phyloP scores from a whole-genome alignment of 1,139 yeast species.

The Blastobotrys capitulatus region DNA sequence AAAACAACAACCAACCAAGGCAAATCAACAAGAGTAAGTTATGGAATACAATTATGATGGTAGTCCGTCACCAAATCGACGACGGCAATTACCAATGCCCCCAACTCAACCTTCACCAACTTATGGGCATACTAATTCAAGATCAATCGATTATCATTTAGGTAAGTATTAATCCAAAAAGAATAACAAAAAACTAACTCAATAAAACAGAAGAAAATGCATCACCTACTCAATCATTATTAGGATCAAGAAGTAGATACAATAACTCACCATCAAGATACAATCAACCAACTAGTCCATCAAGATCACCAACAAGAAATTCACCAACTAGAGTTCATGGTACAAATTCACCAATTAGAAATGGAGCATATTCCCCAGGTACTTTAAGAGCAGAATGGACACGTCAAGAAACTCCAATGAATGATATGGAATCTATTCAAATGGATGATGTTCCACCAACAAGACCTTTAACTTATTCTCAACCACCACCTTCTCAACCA shows the following conservation, averaged over 20 bases:
- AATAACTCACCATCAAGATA: conserved; percentile 7
- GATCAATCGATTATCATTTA: conserved; percentile 9
- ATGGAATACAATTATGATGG: conserved; percentile 4
- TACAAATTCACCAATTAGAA: conserved; percentile 9
- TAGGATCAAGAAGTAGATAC: conserved; percentile 21
- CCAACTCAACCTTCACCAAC: conserved; percentile 11
- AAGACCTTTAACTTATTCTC: background rate
- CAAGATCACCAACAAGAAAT: conserved; percentile 8
- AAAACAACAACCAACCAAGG: background rate
- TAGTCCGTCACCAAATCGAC: conserved; percentile 8
- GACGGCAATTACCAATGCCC: conserved; percentile 14
- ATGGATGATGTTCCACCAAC: conserved; percentile 16
- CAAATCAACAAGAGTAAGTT: background rate
- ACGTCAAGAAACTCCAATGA: conserved; percentile 27
- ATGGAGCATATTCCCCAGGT: conserved; percentile 1
- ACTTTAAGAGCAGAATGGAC: conserved; percentile 28
- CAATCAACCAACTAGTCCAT: conserved; percentile 4
- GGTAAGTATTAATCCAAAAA: conserved; percentile 5
- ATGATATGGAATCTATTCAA: conserved; percentile 25
- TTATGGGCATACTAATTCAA: conserved; percentile 3
- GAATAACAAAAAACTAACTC: background rate
- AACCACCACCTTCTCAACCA: conserved; percentile 21
- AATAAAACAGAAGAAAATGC: conserved; percentile 1
- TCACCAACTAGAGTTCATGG: conserved; percentile 18
- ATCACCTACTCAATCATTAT: conserved; percentile 1